Evolutionary conservation across 768 basidiomycete genomes (phyloP), one percentile per base, ranked within the genome.

Genomic region (Lactifluus pinguis): DNA sequence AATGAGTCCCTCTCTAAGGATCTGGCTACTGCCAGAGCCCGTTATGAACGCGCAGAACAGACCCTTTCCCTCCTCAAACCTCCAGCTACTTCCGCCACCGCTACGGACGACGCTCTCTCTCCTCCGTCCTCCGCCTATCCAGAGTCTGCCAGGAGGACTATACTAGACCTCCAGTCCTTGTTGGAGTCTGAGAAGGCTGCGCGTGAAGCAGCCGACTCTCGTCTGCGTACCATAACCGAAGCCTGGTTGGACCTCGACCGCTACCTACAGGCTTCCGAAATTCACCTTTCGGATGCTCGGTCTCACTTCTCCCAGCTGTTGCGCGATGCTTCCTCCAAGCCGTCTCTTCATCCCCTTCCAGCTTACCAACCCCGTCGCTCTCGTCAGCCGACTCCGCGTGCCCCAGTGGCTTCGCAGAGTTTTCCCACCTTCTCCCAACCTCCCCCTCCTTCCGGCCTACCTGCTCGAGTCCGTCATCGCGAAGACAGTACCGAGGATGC

Each of bases 401-500:
- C 50, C 39, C 49, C 62, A n/a, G 52, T 51, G 17, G 21, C 67
- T 29, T 63, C 73, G 38, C 70, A 71, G 55, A 56, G 65, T 1
- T 66, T 72, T 63, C 68, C 68, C 17, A 77, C 67, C 57, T 73
- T 75, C 7, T 65, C 74, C 5, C 75, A 77, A 0, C 78, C 78
- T 0, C 76, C 80, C 0, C 74, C 71, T 25, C 73, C 77, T n/a
- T 72, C 67, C 54, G 61, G 73, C 19, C 70, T 72, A 53, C 67
- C 73, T 0, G 60, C 71, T 29, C 72, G 77, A 8, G 73, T 79
- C 34, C 69, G 80, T 32, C 79, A 76, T 6, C 72, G 80, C 59
- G 75, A 77, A 0, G 76, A 72, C 51, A 78, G 76, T 66, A 64
- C 76, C 30, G 80, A 79, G 53, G 73, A 74, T 17, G 58, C 73